These are phyloP conservation scores for Umbelopsis sp. DNA, from an alignment of 192 early-diverging fungal genomes.

Conservation along the genomic window DNA sequence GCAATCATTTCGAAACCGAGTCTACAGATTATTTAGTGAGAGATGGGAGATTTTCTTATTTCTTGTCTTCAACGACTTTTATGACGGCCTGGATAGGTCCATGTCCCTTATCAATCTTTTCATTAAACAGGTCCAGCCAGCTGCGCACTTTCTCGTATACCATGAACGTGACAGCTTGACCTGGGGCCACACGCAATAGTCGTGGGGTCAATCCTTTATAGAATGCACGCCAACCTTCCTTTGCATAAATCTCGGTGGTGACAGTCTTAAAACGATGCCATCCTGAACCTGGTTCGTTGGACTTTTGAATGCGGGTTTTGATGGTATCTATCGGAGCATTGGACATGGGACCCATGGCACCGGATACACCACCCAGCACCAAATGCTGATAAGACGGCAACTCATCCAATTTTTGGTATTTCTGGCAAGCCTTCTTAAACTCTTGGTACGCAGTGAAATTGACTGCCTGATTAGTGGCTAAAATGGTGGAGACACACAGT, in stretches of 20 bases:
- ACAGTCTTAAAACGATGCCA: slow-evolving; percentile 80
- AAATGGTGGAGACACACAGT: background rate
- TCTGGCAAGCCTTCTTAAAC: slow-evolving; percentile 77
- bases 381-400: slow-evolving; percentile 91
- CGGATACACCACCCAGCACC: slow-evolving; percentile 86
- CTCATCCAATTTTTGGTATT: slow-evolving; percentile 64
- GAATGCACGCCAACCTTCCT: slow-evolving; percentile 90
- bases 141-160: slow-evolving; percentile 85
- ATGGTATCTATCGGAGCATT: slow-evolving; percentile 98
- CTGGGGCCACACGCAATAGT: slow-evolving; percentile 91
- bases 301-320: slow-evolving; percentile 96
- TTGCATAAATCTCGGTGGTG: slow-evolving; percentile 73
- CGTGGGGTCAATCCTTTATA: slow-evolving; percentile 94
- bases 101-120: slow-evolving; percentile 27
- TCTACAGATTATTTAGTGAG: background rate
- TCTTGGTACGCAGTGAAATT: slow-evolving; percentile 98
- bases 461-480: slow-evolving; percentile 95
- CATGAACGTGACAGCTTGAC: slow-evolving; percentile 96
- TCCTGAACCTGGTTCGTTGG: slow-evolving; percentile 67
- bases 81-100: slow-evolving; percentile 2
- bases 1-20: too few species aligned
- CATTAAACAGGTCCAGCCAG: slow-evolving; percentile 55
- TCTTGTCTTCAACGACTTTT: background rate
- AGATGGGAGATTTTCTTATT: background rate
- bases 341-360: slow-evolving; percentile 89